Percentiles rank a stretch among this genome's conserved stretches.
These are phyloP conservation scores for Talaromyces islandicus DNA, from an alignment of 2,329 filamentous ascomycete species.

Conservation along the genomic window DNA sequence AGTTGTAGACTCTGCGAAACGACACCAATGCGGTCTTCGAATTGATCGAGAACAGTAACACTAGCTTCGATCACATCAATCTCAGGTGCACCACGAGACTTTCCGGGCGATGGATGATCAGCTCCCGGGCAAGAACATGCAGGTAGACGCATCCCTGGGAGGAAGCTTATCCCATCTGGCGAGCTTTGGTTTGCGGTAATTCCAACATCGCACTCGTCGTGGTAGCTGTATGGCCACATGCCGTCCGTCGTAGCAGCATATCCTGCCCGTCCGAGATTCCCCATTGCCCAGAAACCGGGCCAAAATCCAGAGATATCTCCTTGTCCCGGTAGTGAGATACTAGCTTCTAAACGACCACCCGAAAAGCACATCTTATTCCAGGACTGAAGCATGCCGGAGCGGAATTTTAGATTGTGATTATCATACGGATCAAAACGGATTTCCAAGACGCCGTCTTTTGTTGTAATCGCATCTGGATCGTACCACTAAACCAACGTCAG, in stretches of 20 bases:
- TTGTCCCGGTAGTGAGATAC: conserved; percentile 61
- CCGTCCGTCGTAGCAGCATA: conserved; percentile 66
- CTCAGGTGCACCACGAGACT: conserved; percentile 62
- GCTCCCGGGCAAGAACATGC: conserved; percentile 60
- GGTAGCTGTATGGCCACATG: conserved; percentile 69
- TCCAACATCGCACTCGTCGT: conserved; percentile 61
- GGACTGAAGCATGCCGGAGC: conserved; percentile 68
- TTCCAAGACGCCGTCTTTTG: conserved; percentile 56
- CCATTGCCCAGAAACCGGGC: conserved; percentile 73
- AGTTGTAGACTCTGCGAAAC: conserved; percentile 63
- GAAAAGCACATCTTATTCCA: conserved; percentile 72
- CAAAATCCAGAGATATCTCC: conserved; percentile 65
- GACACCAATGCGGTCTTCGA: conserved; percentile 48
- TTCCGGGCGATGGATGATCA: conserved; percentile 62
- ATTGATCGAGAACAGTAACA: conserved; percentile 47
- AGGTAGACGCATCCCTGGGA: conserved; percentile 65
- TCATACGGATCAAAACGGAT: conserved; percentile 60
- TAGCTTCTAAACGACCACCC: conserved; percentile 63
- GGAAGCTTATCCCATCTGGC: conserved; percentile 57
- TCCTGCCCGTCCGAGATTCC: conserved; percentile 64
- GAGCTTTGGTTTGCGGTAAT: conserved; percentile 69
- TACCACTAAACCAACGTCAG: conserved; percentile 50
- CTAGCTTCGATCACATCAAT: conserved; percentile 69
- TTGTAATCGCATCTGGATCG: conserved; percentile 61
- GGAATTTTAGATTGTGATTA: conserved; percentile 60